Evolutionary conservation across 495 filamentous ascomycete genomes (phyloP), one percentile per base, ranked within the genome.

Genomic region (Monascus purpureus): DNA sequence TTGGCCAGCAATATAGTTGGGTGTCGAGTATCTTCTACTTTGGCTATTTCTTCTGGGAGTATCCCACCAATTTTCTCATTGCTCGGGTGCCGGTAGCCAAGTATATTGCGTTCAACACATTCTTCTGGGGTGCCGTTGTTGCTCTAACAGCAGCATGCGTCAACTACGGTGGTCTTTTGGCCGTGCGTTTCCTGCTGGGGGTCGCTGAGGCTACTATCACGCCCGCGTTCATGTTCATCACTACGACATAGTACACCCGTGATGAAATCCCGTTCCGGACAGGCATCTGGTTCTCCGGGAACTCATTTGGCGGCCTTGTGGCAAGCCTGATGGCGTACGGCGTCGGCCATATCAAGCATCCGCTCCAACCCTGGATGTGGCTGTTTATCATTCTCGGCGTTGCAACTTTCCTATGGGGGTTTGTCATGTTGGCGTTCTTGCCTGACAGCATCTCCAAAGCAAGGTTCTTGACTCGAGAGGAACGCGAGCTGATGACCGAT

Each of bases 231-330:
- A 34, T 41, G 2, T 33, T 35, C 22, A 40, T 47, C n/a, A 44
- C 57, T 6, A 53, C 52, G 28, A 57, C 53, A 23, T 46, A 47
- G 42, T 57, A 68, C 39, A n/a, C n/a, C n/a, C n/a, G n/a, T n/a
- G n/a, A 65, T 56, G 2, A 46, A 62, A 14, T 41, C 48, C 12
- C 61, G 71, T 22, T 67, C 70, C 29, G 57, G 63, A 3, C 35
- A 65, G 63, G 65, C 27, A 59, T 6, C 13, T 30, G 0, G 2
- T 28, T 30, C 17, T 31, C 1, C 28, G 13, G 17, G 11, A 37
- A 73, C 11, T 70, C 64, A 9, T 84, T 86, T 41, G 80, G 80
- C 3, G 78, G 80, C 5, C 62, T 85, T 6, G n/a, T n/a, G n/a
- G n/a, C n/a, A n/a, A n/a, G n/a, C n/a, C n/a, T n/a, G n/a, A 50